Conservation (phyloP, 2,329 filamentous ascomycete genomes). For the Phialophora tarda region DNA sequence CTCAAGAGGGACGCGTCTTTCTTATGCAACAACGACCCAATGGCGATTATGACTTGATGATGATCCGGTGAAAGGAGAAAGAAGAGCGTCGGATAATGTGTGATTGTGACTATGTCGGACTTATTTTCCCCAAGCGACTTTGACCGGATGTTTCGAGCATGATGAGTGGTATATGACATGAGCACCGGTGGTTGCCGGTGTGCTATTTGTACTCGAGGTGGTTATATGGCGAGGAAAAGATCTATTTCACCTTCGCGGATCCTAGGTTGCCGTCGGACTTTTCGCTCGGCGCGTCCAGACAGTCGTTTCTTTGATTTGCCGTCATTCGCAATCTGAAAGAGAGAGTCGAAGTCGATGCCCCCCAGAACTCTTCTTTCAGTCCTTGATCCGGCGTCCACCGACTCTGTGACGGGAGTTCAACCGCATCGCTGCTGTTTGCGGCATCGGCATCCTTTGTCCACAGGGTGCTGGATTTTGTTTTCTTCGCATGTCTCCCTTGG, state of each 20-base stretch:
- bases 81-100: slow-evolving; percentile 4
- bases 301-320: not conserved
- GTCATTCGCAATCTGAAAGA: not conserved
- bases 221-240: not conserved
- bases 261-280: not conserved
- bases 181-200: not conserved
- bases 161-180: not conserved
- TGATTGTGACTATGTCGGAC: slow-evolving; percentile 18
- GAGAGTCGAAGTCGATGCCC: not conserved
- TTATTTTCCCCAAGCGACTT: not conserved
- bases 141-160: not conserved
- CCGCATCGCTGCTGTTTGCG: not conserved
- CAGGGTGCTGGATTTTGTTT: not conserved
- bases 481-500: not conserved
- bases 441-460: slow-evolving; percentile 5
- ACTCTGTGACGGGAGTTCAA: not conserved
- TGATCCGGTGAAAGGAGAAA: slow-evolving; percentile 1
- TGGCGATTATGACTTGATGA: slow-evolving; percentile 11
- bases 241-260: not conserved
- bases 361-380: not conserved
- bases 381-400: not conserved
- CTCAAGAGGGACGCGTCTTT: not conserved
- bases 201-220: not conserved
- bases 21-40: slow-evolving; percentile 4
- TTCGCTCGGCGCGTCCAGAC: not conserved